phyloP scores from a whole-genome alignment of 2,329 filamentous ascomycete genomes.

The Oidium heveae region DNA sequence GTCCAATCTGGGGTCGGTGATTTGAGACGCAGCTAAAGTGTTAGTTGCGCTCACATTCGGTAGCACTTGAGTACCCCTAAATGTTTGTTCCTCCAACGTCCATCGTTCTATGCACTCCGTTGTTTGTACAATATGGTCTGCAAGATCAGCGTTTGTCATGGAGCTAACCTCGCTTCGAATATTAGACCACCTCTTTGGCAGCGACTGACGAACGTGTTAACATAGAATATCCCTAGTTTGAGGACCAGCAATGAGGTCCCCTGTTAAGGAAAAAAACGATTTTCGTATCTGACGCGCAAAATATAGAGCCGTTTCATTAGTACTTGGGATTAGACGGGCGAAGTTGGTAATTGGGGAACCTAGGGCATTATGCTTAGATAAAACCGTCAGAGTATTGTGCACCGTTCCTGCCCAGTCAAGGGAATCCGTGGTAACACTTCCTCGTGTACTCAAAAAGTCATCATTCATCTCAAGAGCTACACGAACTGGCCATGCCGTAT shows the following conservation, averaged over 20 bases:
- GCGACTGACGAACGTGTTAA: neutral
- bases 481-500: too few species aligned
- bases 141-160: neutral
- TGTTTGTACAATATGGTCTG: neutral
- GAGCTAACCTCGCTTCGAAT: neutral
- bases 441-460: neutral
- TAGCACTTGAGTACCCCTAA: too few species aligned
- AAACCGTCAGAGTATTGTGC: neutral
- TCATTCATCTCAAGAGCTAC: too few species aligned
- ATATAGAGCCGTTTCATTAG: neutral
- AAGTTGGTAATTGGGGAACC: neutral
- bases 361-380: neutral
- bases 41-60: too few species aligned
- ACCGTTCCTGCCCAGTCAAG: neutral
- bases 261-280: neutral
- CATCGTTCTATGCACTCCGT: neutral
- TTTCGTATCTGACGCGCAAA: neutral
- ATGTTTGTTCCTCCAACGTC: neutral
- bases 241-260: neutral
- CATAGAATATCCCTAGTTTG: neutral
- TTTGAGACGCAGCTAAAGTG: too few species aligned
- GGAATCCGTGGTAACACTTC: neutral
- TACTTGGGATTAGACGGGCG: neutral
- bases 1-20: too few species aligned
- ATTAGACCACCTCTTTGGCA: neutral